Evolutionary conservation across 75 land plant genomes (phyloP), one percentile per base, ranked within the genome.

Genomic region (Selaginella tamariscina): DNA sequence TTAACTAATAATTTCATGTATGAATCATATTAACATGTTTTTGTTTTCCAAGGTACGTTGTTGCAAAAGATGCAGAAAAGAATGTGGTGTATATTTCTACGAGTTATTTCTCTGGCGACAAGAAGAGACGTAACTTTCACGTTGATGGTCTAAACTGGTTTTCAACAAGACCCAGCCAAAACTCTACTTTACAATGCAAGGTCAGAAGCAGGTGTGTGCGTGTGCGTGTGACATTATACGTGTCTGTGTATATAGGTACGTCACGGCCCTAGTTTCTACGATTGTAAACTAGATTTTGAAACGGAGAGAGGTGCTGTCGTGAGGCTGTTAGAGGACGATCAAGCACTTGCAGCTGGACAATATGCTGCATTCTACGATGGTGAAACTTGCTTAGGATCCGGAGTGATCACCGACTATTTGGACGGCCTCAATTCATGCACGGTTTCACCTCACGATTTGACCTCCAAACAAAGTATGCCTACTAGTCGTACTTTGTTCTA

Each of bases 281-380:
- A 76, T 29, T 95, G 99, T 72, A 75, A 32, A 64, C 33, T 91
- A 32, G 72, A 66, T 30, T 56, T 82, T 27, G 79, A 73, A 39
- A 28, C 18, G 31, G 65, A 68, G 55, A 55, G 68, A 29, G 33
- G 74, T 30, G 86, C 82, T 24, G 64, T 77, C 15, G 99, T 95
- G 27, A 64, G 71, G 23, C 67, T 95, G 55, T 68, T 76, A n/a
- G 82, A 95, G 70, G 96, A 90, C 59, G 99, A 95, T 67, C 99
- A 95, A 75, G 99, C 96, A 28, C 78, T 95, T 18, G 99, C 96
- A 71, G 88, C 92, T 21, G 99, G 99, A 1, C 99, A 95, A 65
- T 90, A 81, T 71, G 73, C 92, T 32, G 99, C 96, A 13, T 95
- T 95, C 57, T 95, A 95, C 70, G 27, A 72, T 70, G 80, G 55